Evolutionary conservation across 169 alveolate species (phyloP).

Genomic region (Eimeria praecox): DNA sequence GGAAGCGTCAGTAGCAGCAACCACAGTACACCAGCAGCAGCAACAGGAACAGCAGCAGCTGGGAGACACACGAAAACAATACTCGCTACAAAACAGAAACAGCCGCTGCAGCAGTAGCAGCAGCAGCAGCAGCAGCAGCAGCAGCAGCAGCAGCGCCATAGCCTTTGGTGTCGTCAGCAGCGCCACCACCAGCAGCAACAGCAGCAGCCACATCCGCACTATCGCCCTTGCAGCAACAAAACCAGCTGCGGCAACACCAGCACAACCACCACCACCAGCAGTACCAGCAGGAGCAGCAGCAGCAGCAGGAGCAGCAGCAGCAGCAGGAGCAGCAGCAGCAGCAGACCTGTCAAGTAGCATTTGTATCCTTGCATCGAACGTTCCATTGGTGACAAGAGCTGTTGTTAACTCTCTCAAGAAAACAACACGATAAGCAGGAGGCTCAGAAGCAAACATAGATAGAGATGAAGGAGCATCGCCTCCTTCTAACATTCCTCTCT

Average conservation of each 20-base stretch:
- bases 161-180: too few species aligned
- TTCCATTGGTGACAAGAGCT: conserved; percentile 72
- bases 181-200: too few species aligned
- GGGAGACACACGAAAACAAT: background rate
- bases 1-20: background rate
- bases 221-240: background rate
- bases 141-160: background rate
- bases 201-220: background rate
- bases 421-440: conserved; percentile 57
- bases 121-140: background rate
- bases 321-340: background rate
- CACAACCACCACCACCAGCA: too few species aligned
- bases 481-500: conserved; percentile 7
- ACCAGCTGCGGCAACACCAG: background rate
- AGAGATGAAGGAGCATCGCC: background rate
- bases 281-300: background rate
- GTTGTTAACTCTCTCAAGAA: conserved; percentile 68
- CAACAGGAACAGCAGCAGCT: background rate
- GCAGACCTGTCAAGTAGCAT: conserved; percentile 64
- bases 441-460: conserved; percentile 36
- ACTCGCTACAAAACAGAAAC: background rate
- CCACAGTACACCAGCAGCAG: background rate
- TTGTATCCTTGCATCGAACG: conserved; percentile 72
- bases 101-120: background rate
- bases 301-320: background rate